Evolutionary conservation across 352 stramenopile genomes (phyloP).

Genomic region (Phytophthora pistaciae): DNA sequence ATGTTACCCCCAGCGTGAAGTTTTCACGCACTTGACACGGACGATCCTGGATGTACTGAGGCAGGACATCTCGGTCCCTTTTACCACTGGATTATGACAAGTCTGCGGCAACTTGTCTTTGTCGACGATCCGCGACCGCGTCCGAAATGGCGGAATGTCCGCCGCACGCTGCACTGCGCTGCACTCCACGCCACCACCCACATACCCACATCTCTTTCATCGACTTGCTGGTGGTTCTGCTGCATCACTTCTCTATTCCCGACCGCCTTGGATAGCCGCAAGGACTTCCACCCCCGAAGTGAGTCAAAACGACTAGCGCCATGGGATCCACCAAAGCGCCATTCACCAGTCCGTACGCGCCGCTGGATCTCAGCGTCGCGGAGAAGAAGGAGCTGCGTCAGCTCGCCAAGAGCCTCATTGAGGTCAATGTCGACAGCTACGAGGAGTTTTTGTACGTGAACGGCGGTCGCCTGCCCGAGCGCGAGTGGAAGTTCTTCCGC

Average conservation of each 20-base stretch:
- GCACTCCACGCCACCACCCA: not conserved
- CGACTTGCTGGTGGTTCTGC: slow-evolving; percentile 1
- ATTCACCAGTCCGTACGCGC: slow-evolving; percentile 20
- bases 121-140: slow-evolving; percentile 1
- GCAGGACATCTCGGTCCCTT: not conserved
- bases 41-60: slow-evolving; percentile 1
- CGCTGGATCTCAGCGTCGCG: slow-evolving; percentile 14
- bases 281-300: slow-evolving; percentile 1
- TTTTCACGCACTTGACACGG: not conserved
- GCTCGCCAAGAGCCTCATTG: slow-evolving; percentile 18
- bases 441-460: slow-evolving; percentile 20
- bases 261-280: slow-evolving; percentile 12
- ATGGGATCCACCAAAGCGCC: slow-evolving; percentile 16
- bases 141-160: slow-evolving; percentile 7
- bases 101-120: slow-evolving; percentile 5
- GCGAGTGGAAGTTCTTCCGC: slow-evolving; percentile 23
- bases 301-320: not conserved
- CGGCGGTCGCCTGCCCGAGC: slow-evolving; percentile 4
- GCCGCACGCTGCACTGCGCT: not conserved
- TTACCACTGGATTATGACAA: slow-evolving; percentile 5
- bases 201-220: slow-evolving; percentile 1
- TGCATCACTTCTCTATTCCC: slow-evolving; percentile 6
- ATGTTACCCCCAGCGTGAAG: no score
- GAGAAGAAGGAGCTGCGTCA: slow-evolving; percentile 23
- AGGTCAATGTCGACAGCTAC: slow-evolving; percentile 28